Percentiles rank a stretch among this genome's conserved stretches.
These are phyloP conservation scores for Leccinum rimulosum DNA, from an alignment of 768 basidiomycete species.

Conservation along the genomic window DNA sequence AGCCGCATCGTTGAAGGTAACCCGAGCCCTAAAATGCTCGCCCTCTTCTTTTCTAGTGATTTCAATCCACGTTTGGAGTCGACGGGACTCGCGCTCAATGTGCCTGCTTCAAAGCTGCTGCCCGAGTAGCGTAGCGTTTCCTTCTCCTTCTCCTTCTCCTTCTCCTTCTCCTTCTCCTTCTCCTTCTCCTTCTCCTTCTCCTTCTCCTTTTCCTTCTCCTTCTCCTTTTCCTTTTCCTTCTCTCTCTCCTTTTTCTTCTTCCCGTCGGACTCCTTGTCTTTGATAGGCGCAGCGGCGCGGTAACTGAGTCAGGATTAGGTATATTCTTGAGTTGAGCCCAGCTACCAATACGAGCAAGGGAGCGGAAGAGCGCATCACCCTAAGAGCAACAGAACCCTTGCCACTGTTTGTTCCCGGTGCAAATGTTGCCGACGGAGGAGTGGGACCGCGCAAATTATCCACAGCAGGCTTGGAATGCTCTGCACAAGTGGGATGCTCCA, in stretches of 20 bases:
- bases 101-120: slow-evolving; percentile 70
- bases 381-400: slow-evolving; percentile 67
- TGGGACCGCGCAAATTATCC: slow-evolving; percentile 17
- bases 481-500: slow-evolving; percentile 22
- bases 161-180: slow-evolving; percentile 18
- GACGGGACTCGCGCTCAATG: slow-evolving; percentile 39
- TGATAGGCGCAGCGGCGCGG: slow-evolving; percentile 25
- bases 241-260: slow-evolving; percentile 18
- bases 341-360: slow-evolving; percentile 67
- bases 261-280: slow-evolving; percentile 29
- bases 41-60: slow-evolving; percentile 53
- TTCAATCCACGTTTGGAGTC: slow-evolving; percentile 27
- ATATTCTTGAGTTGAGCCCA: slow-evolving; percentile 59
- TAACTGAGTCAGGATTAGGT: slow-evolving; percentile 31
- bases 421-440: slow-evolving; percentile 32
- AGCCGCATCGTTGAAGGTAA: slow-evolving; percentile 55
- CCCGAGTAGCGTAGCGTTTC: slow-evolving; percentile 47
- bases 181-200: slow-evolving; percentile 33
- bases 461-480: slow-evolving; percentile 14
- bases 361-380: slow-evolving; percentile 75
- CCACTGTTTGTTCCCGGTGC: slow-evolving; percentile 29
- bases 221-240: too few relatives aligned
- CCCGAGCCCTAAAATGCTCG: slow-evolving; percentile 59
- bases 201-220: slow-evolving; percentile 14
- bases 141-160: slow-evolving; percentile 35